Evolutionary conservation across 225 moss, liverwort and hornwort genomes (phyloP).

Genomic region (Climacium dendroides): DNA sequence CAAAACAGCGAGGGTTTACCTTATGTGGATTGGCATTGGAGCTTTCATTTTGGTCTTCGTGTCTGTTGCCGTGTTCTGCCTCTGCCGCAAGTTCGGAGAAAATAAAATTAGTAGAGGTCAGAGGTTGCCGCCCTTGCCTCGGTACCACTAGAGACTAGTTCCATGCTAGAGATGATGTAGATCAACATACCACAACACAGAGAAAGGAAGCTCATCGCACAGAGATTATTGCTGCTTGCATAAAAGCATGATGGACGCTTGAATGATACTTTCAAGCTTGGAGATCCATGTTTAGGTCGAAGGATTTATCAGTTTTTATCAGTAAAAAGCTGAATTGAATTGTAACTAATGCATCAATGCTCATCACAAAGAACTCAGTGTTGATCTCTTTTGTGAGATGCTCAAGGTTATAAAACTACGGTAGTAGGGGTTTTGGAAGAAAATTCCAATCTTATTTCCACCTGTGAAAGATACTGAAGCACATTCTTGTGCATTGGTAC

Average conservation of each 20-base stretch:
- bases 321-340: neutral
- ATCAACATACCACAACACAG: neutral
- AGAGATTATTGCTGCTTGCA: neutral
- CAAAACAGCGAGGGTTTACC: neutral
- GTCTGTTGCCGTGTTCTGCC: neutral
- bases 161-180: neutral
- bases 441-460: neutral
- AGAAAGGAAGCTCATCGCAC: neutral
- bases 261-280: neutral
- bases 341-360: neutral
- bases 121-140: constrained; percentile 24
- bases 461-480: neutral
- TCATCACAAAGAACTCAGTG: neutral
- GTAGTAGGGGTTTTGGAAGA: neutral
- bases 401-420: neutral
- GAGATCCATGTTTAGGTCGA: neutral
- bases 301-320: neutral
- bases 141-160: constrained; percentile 2
- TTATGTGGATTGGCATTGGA: constrained; percentile 9
- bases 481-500: neutral
- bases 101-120: constrained; percentile 4
- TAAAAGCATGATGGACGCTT: neutral
- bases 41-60: neutral
- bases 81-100: constrained; percentile 11
- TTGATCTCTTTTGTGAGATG: neutral